phyloP scores from a whole-genome alignment of 108 stramenopile species.

The Skeletonema potamos region DNA sequence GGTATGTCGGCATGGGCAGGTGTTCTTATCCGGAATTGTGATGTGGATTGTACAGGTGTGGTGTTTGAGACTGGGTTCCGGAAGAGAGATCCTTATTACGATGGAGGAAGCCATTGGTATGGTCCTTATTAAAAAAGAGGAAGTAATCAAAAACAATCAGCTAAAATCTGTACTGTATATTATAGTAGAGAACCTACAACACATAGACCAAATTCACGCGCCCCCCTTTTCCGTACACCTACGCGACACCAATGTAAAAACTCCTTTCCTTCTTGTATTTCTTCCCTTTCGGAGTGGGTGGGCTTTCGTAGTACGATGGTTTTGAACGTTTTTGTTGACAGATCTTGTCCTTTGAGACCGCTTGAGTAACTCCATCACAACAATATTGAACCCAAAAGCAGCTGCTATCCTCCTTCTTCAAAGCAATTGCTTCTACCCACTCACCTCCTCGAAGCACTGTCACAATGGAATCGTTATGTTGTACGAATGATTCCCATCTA shows the following conservation, averaged over 20 bases:
- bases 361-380: neutral
- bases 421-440: neutral
- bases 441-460: neutral
- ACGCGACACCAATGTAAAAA: neutral
- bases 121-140: slow-evolving; percentile 46
- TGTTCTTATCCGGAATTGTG: slow-evolving; percentile 71
- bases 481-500: neutral
- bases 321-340: neutral
- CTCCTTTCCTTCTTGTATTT: neutral
- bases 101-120: slow-evolving; percentile 71
- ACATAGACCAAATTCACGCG: too few species aligned
- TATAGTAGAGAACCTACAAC: neutral
- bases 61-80: slow-evolving; percentile 86
- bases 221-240: too few species aligned
- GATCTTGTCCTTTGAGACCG: neutral
- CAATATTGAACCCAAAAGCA: neutral
- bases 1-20: slow-evolving; percentile 84
- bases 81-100: slow-evolving; percentile 78
- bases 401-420: neutral
- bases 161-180: neutral
- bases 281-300: neutral
- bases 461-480: neutral
- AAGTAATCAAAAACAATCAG: neutral
- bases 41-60: slow-evolving; percentile 80
- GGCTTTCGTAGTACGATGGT: neutral